Evolutionary conservation across 2,329 filamentous ascomycete genomes (phyloP).

Genomic region (Neonectria ditissima): DNA sequence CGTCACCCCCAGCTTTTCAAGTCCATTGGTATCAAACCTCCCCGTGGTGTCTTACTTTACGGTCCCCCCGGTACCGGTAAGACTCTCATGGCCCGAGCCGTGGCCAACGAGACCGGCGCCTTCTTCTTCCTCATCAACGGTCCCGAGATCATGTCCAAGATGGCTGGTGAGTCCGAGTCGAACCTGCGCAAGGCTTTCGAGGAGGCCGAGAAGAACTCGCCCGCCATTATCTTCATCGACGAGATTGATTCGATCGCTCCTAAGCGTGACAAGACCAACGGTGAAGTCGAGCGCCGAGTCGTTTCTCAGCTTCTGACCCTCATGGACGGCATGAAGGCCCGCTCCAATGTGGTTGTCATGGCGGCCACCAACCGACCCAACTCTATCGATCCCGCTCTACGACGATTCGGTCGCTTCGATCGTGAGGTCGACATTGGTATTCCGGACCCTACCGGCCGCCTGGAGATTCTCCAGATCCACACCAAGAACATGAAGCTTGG

Average conservation of each 20-base stretch:
- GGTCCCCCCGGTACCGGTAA: slow-evolving; percentile 99
- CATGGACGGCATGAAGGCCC: slow-evolving; percentile 99
- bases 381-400: slow-evolving; percentile 97
- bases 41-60: slow-evolving; percentile 95
- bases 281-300: slow-evolving; percentile 97
- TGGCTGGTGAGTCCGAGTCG: slow-evolving; percentile 99
- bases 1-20: slow-evolving; percentile 99
- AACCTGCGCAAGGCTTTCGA: slow-evolving; percentile 99
- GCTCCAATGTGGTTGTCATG: slow-evolving; percentile 99
- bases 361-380: slow-evolving; percentile 98
- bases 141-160: slow-evolving; percentile 99
- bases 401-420: slow-evolving; percentile 98
- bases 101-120: slow-evolving; percentile 98
- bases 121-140: slow-evolving; percentile 99
- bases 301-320: slow-evolving; percentile 96
- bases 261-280: slow-evolving; percentile 99
- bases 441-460: slow-evolving; percentile 95
- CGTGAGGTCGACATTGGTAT: slow-evolving; percentile 99
- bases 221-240: slow-evolving; percentile 99
- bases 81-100: slow-evolving; percentile 97
- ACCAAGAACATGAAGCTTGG: slow-evolving; percentile 99
- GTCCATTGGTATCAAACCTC: slow-evolving; percentile 99
- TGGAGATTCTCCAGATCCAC: slow-evolving; percentile 99
- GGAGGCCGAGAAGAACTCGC: slow-evolving; percentile 99
- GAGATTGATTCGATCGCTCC: slow-evolving; percentile 99